Evolutionary conservation across 441 rosid genomes (phyloP).

Genomic region (Populus hybrid): DNA sequence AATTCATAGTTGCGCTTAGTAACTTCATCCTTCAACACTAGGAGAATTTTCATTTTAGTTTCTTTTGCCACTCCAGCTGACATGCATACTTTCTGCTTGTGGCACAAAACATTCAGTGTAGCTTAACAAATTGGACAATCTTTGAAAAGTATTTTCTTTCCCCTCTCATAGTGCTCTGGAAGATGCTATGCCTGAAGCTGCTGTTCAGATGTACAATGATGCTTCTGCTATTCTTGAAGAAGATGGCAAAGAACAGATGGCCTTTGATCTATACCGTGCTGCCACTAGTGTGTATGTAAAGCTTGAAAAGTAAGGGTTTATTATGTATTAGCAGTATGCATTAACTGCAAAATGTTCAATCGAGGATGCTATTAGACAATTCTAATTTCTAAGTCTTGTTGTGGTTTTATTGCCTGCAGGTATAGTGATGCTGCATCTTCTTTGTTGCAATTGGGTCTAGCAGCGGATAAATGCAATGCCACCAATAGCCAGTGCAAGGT

Average conservation of each 20-base stretch:
- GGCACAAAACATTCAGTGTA: background rate
- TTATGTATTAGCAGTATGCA: background rate
- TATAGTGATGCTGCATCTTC: slow-evolving; percentile 79
- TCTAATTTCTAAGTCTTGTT: background rate
- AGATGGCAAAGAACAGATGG: slow-evolving; percentile 93
- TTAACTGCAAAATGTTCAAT: background rate
- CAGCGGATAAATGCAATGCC: slow-evolving; percentile 89
- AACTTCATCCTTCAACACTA: background rate
- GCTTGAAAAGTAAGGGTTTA: slow-evolving; percentile 78
- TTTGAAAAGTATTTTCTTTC: background rate
- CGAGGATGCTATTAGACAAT: background rate
- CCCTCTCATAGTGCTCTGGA: slow-evolving; percentile 61
- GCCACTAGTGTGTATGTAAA: slow-evolving; percentile 61
- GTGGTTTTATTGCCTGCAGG: slow-evolving; percentile 36
- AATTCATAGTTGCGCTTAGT: background rate
- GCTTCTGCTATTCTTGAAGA: slow-evolving; percentile 90
- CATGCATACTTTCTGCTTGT: slow-evolving; percentile 3
- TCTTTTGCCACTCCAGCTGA: background rate
- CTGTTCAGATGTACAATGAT: slow-evolving; percentile 78
- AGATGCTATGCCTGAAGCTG: slow-evolving; percentile 73
- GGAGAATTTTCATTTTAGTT: background rate
- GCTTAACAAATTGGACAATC: background rate
- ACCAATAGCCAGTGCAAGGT: slow-evolving; percentile 95
- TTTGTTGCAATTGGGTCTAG: slow-evolving; percentile 72
- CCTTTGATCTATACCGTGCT: slow-evolving; percentile 90